Evolutionary conservation across 441 rosid genomes (phyloP).

Genomic region (Adansonia gregorii): DNA sequence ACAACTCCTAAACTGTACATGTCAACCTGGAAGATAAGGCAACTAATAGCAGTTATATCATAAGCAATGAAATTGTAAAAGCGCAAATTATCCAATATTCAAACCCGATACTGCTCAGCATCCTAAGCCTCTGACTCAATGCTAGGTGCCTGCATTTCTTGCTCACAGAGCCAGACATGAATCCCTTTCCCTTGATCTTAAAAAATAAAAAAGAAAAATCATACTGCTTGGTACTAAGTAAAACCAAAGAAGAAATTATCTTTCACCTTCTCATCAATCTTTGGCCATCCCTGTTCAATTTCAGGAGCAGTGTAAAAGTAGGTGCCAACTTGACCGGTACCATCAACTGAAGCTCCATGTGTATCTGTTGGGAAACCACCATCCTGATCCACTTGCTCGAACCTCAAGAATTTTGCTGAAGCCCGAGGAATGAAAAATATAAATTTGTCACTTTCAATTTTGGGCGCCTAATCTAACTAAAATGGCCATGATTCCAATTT

Average conservation of each 20-base stretch:
- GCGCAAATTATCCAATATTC: background rate
- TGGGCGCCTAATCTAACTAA: background rate
- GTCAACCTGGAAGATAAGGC: conserved; percentile 70
- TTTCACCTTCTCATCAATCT: conserved; percentile 95
- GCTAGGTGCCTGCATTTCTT: conserved; percentile 16
- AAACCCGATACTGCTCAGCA: background rate
- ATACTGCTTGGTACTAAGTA: conserved; percentile 28
- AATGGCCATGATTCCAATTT: conserved; percentile 16
- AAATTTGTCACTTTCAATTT: conserved; percentile 18
- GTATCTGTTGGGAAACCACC: conserved; percentile 57
- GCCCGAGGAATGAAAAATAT: conserved; percentile 29
- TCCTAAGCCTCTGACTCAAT: background rate
- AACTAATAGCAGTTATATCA: conserved; percentile 19
- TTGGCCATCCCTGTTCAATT: conserved; percentile 98
- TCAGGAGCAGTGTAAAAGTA: conserved; percentile 98
- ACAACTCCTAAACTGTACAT: conserved; percentile 98
- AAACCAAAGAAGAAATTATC: conserved; percentile 27
- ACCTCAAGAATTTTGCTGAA: conserved; percentile 93
- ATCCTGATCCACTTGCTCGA: conserved; percentile 95
- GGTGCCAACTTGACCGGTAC: conserved; percentile 97
- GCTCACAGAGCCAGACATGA: background rate
- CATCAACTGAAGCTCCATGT: conserved; percentile 75
- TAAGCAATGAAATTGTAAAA: conserved; percentile 5
- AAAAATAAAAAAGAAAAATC: background rate
- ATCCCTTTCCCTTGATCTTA: conserved; percentile 5